A percentile compares a stretch with the other conserved stretches of the same genome.
Conservation (phyloP, 768 basidiomycete species). For the Kwoniella sp. region DNA sequence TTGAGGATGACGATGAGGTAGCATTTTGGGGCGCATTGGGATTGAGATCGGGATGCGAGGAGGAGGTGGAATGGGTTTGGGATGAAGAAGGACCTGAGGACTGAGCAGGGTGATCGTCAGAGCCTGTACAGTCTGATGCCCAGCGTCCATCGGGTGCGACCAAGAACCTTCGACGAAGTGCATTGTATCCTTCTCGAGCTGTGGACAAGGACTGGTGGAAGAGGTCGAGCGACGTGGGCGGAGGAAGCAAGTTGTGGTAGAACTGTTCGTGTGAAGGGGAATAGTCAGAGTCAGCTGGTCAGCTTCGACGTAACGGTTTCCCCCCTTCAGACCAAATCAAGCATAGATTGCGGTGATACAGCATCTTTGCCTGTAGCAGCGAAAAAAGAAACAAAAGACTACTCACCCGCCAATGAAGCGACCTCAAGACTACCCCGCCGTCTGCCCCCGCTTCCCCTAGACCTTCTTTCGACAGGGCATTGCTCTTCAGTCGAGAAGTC, state of each 20-base stretch:
- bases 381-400: slow-evolving; percentile 1
- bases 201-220: slow-evolving; percentile 29
- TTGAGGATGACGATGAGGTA: neutral
- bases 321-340: neutral
- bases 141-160: slow-evolving; percentile 54
- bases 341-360: neutral
- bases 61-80: slow-evolving; percentile 3
- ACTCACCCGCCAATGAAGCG: slow-evolving; percentile 53
- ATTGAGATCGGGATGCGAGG: slow-evolving; percentile 3
- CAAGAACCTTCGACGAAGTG: slow-evolving; percentile 46
- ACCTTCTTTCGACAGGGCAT: slow-evolving; percentile 34
- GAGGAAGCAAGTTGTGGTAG: slow-evolving; percentile 44
- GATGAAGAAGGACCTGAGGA: neutral
- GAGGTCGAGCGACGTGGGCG: slow-evolving; percentile 41
- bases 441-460: slow-evolving; percentile 31
- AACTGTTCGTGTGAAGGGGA: slow-evolving; percentile 25
- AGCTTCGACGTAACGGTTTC: too few species aligned
- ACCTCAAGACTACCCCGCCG: slow-evolving; percentile 46
- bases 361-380: neutral
- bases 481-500: slow-evolving; percentile 24
- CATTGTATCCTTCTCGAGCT: slow-evolving; percentile 33
- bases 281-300: neutral
- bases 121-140: slow-evolving; percentile 51
- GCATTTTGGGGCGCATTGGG: neutral
- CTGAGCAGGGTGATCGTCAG: slow-evolving; percentile 16